phyloP scores from a whole-genome alignment of 441 rosid genomes.

The Populus tomentosa region DNA sequence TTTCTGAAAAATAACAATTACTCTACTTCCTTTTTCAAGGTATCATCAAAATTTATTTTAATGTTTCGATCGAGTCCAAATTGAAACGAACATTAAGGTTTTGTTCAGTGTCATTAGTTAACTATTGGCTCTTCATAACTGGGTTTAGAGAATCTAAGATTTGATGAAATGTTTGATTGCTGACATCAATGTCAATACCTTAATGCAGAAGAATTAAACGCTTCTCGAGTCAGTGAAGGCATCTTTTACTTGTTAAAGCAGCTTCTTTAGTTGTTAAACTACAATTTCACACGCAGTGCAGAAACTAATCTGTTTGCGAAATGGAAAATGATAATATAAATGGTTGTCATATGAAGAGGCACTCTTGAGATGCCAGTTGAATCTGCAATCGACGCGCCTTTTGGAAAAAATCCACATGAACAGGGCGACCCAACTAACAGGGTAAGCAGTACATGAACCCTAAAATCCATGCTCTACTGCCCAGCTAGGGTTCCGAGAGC shows the following conservation, averaged over 20 bases:
- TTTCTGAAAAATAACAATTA: too few relatives aligned
- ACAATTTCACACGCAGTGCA: background rate
- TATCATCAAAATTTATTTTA: too few relatives aligned
- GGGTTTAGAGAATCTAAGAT: too few relatives aligned
- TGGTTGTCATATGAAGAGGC: background rate
- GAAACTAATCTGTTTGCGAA: background rate
- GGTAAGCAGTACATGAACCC: background rate
- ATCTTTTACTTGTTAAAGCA: background rate
- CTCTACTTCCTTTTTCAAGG: too few relatives aligned
- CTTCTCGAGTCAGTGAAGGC: background rate
- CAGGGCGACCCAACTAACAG: background rate
- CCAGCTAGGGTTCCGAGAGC: slow-evolving; percentile 67
- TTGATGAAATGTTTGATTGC: too few relatives aligned
- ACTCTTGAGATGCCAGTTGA: background rate
- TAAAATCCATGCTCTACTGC: slow-evolving; percentile 25
- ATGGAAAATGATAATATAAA: background rate
- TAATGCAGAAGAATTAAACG: too few relatives aligned
- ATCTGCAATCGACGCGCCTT: background rate
- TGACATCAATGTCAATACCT: too few relatives aligned
- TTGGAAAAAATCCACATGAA: background rate
- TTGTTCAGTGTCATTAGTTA: too few relatives aligned
- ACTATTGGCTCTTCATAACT: too few relatives aligned
- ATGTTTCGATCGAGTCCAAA: too few relatives aligned
- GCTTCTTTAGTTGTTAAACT: background rate
- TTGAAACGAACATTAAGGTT: too few relatives aligned